Percentiles rank a stretch among this genome's conserved stretches.
Evolutionary conservation across 1,139 yeast genomes (phyloP).

Genomic region (Suhomyces terraborum): DNA sequence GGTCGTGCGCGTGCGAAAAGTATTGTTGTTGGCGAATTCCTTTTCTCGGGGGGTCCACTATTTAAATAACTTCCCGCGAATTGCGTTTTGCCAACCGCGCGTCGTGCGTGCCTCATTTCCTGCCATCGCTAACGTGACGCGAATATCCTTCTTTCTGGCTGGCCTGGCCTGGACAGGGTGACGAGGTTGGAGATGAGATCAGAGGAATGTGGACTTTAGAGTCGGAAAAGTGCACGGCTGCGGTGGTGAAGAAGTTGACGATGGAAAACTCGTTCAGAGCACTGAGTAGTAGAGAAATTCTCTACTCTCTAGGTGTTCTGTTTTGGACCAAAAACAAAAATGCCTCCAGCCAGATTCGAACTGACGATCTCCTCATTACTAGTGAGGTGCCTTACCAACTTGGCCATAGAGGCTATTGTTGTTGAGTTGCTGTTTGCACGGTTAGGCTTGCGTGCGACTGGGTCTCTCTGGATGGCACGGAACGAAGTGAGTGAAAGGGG

Average conservation of each 20-base stretch:
- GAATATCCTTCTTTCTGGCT: not conserved
- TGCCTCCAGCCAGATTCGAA: constrained; percentile 84
- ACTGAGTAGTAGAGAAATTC: too few species aligned
- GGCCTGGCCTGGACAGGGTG: not conserved
- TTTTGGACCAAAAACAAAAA: constrained; percentile 20
- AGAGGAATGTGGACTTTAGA: too few species aligned
- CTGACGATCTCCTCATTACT: constrained; percentile 90
- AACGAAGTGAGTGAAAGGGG: too few species aligned
- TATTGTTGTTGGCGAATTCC: constrained; percentile 3
- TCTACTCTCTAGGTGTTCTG: too few species aligned
- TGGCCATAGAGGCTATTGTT: constrained; percentile 44
- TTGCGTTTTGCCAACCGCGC: constrained; percentile 2
- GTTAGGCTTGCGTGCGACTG: not conserved
- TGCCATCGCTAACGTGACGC: constrained; percentile 11
- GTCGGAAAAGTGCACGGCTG: too few species aligned
- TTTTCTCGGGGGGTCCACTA: constrained; percentile 12
- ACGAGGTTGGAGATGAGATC: too few species aligned
- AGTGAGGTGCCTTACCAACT: constrained; percentile 93
- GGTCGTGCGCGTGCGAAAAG: constrained; percentile 15
- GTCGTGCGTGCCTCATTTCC: constrained; percentile 10
- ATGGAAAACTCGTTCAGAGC: too few species aligned
- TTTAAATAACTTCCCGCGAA: constrained; percentile 12
- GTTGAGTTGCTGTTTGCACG: not conserved
- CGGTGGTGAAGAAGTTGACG: too few species aligned
- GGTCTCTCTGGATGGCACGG: too few species aligned